Conservation (phyloP, 129 eudicot genomes). For the Tanacetum coccineum region DNA sequence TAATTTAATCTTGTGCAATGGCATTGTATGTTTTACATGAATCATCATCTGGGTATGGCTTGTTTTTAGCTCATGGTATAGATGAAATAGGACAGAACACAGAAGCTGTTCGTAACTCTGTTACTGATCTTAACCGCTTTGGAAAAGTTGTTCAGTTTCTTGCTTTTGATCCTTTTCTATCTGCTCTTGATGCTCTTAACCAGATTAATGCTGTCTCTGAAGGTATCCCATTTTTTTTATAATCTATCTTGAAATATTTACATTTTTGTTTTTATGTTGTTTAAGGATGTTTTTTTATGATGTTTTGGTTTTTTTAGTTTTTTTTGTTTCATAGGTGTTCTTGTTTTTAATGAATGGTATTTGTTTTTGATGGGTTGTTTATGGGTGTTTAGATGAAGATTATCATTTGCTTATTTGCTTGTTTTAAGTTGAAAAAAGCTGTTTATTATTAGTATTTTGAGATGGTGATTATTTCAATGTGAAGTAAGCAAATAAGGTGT, state of each 20-base stretch:
- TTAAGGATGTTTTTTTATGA: not conserved
- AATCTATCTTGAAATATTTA: no score
- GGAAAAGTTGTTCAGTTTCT: slow-evolving; percentile 72
- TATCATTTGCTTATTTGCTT: no score
- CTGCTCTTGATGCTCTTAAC: slow-evolving; percentile 87
- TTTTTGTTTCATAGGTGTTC: no score
- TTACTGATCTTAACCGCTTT: slow-evolving; percentile 65
- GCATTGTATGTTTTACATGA: slow-evolving; percentile 60
- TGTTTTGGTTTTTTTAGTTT: no score
- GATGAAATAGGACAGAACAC: slow-evolving; percentile 92
- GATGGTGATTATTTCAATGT: no score
- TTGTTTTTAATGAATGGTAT: no score
- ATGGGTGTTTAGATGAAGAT: no score
- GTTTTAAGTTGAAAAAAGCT: no score
- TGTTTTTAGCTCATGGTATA: slow-evolving; percentile 62
- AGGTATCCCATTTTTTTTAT: slow-evolving; percentile 39
- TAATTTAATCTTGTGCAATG: slow-evolving; percentile 33
- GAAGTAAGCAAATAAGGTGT: no score
- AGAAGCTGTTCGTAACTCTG: slow-evolving; percentile 77
- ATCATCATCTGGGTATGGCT: slow-evolving; percentile 68
- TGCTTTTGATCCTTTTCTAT: slow-evolving; percentile 72
- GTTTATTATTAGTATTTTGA: no score
- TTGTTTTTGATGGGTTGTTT: no score
- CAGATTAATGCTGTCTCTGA: slow-evolving; percentile 87
- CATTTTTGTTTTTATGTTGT: slow-evolving; percentile 8